These are phyloP conservation scores for Puccinia hordei DNA, from an alignment of 1,284 basidiomycete genomes.

Conservation along the genomic window DNA sequence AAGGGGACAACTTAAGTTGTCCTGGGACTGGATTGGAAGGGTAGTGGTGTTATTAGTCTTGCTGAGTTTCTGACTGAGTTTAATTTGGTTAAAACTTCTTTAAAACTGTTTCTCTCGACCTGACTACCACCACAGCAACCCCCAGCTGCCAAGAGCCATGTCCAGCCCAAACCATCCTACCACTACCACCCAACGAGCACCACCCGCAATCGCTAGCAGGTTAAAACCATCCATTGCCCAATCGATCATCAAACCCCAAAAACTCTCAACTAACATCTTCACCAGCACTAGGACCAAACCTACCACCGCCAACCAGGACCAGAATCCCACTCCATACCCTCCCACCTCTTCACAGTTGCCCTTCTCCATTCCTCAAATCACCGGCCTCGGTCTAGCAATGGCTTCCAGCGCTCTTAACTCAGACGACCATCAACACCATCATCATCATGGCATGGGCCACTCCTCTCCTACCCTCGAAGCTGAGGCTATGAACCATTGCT, in stretches of 20 bases:
- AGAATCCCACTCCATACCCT: neutral
- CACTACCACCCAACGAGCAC: neutral
- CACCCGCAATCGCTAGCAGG: neutral
- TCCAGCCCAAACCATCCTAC: neutral
- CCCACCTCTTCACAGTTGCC: neutral
- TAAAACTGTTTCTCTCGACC: neutral
- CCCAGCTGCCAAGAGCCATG: neutral
- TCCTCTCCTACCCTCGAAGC: constrained; percentile 10
- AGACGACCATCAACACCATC: constrained; percentile 9
- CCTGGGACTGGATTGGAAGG: too few species aligned
- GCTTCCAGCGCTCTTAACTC: constrained; percentile 11
- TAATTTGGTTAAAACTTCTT: neutral
- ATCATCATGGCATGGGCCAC: constrained; percentile 6
- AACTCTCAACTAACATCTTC: constrained; percentile 5
- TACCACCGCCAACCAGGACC: neutral
- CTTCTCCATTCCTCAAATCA: neutral
- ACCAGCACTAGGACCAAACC: neutral
- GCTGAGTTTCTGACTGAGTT: too few species aligned
- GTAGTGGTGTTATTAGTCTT: neutral
- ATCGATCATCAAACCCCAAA: constrained; percentile 23
- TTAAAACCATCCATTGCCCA: constrained; percentile 10
- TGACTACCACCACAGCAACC: neutral
- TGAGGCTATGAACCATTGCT: constrained; percentile 30
- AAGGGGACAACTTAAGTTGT: too few species aligned
- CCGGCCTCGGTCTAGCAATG: constrained; percentile 21